Percentiles rank a stretch among this genome's conserved stretches.
Conservation (phyloP, 1,284 basidiomycete species). For the Cutaneotrichosporon cyanovorans region DNA sequence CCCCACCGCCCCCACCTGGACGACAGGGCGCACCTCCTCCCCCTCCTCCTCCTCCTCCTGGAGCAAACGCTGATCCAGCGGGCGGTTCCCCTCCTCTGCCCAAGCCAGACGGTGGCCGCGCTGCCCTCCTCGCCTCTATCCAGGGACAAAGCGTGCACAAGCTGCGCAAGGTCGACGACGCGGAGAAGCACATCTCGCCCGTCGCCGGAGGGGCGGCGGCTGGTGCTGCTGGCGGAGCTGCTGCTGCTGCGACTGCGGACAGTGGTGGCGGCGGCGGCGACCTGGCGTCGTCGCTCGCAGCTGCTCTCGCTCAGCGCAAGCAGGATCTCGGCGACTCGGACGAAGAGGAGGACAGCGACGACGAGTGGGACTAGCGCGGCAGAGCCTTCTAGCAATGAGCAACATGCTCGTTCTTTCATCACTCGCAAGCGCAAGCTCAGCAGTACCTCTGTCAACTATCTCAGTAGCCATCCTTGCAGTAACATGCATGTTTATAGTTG, state of each 20-base stretch:
- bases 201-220: constrained; percentile 49
- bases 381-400: no score
- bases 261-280: constrained; percentile 44
- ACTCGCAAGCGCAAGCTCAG: no score
- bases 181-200: constrained; percentile 40
- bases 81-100: constrained; percentile 37
- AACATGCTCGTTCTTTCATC: no score
- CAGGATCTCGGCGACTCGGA: constrained; percentile 83
- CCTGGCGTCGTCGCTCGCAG: constrained; percentile 59
- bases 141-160: constrained; percentile 63
- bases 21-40: constrained; percentile 58
- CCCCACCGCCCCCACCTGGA: constrained; percentile 57
- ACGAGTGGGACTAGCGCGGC: constrained; percentile 80
- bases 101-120: constrained; percentile 47
- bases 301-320: constrained; percentile 66
- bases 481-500: no score
- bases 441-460: no score
- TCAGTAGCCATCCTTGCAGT: no score
- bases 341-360: constrained; percentile 82
- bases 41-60: constrained; percentile 44
- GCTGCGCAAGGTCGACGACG: constrained; percentile 57
- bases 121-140: constrained; percentile 59
- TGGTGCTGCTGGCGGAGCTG: constrained; percentile 45
- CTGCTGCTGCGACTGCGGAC: constrained; percentile 22
- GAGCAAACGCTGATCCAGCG: constrained; percentile 36